Conservation (phyloP, 176 grass and related monocot species). For the Triticum turgidum region DNA sequence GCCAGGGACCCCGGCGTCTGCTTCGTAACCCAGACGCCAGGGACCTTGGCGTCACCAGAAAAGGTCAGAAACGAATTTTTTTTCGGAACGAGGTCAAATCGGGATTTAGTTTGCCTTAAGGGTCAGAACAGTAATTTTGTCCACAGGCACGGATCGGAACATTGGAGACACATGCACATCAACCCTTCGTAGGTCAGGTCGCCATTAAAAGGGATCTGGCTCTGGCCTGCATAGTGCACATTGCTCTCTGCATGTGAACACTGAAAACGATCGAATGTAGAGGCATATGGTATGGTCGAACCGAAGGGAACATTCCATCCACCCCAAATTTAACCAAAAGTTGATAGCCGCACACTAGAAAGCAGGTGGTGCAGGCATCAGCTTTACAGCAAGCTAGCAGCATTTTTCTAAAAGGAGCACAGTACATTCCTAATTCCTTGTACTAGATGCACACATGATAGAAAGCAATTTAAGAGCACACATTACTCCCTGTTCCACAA, state of each 20-base stretch:
- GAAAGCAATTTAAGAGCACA: neutral
- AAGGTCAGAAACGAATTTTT: too few relatives aligned
- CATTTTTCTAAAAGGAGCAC: neutral
- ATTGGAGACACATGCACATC: neutral
- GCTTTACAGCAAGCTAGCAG: conserved; percentile 3
- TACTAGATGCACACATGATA: neutral
- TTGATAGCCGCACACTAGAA: neutral
- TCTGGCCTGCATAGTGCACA: neutral
- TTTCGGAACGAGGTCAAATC: too few relatives aligned
- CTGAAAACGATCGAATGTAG: neutral
- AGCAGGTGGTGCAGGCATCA: neutral
- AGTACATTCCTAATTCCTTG: neutral
- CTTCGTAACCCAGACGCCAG: too few relatives aligned
- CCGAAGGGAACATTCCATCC: conserved; percentile 34
- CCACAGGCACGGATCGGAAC: neutral
- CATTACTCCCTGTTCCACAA: neutral
- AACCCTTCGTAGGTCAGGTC: neutral
- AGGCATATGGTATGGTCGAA: neutral
- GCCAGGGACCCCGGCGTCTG: too few relatives aligned
- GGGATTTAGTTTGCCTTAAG: too few relatives aligned
- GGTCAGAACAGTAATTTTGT: too few relatives aligned
- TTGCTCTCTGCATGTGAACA: neutral
- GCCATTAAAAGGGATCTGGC: neutral
- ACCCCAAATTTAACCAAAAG: conserved; percentile 3
- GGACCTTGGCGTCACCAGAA: too few relatives aligned